A percentile compares a stretch with the other conserved stretches of the same genome.
Conservation (phyloP, 768 basidiomycete genomes). For the Tephrocybe sp. region DNA sequence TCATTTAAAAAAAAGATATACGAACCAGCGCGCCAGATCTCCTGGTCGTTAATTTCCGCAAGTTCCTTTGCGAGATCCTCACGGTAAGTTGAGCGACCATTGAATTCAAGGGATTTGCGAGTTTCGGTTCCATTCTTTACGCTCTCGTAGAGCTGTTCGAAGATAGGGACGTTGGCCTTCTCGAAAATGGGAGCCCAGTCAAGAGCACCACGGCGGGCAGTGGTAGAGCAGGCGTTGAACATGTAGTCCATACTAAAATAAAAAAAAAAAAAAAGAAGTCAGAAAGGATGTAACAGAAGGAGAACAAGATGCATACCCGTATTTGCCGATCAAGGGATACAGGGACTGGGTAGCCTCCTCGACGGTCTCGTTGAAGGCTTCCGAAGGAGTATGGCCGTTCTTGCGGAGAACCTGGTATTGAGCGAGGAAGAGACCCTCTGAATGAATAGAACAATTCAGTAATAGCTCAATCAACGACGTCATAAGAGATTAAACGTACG, state of each 20-base stretch:
- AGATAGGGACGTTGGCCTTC: conserved; percentile 90
- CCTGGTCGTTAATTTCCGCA: conserved; percentile 93
- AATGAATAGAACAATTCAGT: conserved; percentile 4
- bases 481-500: conserved; percentile 45
- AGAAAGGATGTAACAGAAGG: not conserved
- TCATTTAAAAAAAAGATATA: conserved; percentile 4
- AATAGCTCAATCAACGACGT: not conserved
- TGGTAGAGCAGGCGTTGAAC: conserved; percentile 99
- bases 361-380: conserved; percentile 99
- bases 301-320: conserved; percentile 59
- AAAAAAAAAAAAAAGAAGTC: not conserved
- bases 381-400: conserved; percentile 95
- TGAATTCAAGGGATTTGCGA: conserved; percentile 95
- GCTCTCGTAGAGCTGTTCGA: conserved; percentile 92
- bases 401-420: conserved; percentile 98
- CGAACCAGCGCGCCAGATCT: conserved; percentile 95
- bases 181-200: conserved; percentile 99
- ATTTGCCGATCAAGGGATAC: conserved; percentile 93
- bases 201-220: conserved; percentile 96
- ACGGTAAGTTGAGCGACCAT: conserved; percentile 88
- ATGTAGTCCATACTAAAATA: conserved; percentile 91
- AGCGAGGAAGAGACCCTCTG: conserved; percentile 97
- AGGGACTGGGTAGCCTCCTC: conserved; percentile 99
- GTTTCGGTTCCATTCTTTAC: conserved; percentile 97
- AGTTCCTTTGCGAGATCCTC: conserved; percentile 90